Evolutionary conservation across 495 filamentous ascomycete species (phyloP).

Genomic region (Penicillium silybi): DNA sequence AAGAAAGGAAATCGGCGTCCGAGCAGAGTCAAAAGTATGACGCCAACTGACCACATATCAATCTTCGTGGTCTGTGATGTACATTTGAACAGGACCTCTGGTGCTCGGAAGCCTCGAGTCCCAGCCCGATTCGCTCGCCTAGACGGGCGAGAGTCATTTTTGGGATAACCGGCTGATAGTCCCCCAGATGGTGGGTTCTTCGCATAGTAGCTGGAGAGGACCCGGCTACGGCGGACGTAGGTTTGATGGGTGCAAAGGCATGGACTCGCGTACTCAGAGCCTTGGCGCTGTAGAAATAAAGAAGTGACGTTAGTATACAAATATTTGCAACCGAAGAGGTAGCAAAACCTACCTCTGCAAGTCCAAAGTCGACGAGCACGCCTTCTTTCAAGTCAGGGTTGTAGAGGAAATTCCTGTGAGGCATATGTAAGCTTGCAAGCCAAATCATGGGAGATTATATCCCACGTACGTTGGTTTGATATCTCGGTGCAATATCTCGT

Average conservation of each 20-base stretch:
- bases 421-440: slow-evolving; percentile 4
- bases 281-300: slow-evolving; percentile 30
- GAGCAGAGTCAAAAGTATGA: slow-evolving; percentile 88
- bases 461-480: slow-evolving; percentile 84
- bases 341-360: slow-evolving; percentile 62
- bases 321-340: background rate
- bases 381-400: slow-evolving; percentile 75
- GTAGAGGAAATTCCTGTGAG: slow-evolving; percentile 84
- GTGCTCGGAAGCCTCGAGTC: slow-evolving; percentile 93
- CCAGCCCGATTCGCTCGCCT: slow-evolving; percentile 90
- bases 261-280: slow-evolving; percentile 38
- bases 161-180: slow-evolving; percentile 67
- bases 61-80: slow-evolving; percentile 94
- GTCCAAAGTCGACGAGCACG: slow-evolving; percentile 93
- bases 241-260: slow-evolving; percentile 40
- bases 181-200: slow-evolving; percentile 36
- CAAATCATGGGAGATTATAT: background rate
- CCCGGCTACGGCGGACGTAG: slow-evolving; percentile 36
- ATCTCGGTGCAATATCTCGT: slow-evolving; percentile 87
- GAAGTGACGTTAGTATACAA: slow-evolving; percentile 1
- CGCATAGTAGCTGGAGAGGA: slow-evolving; percentile 40
- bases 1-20: slow-evolving; percentile 94
- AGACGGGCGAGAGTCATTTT: slow-evolving; percentile 81
- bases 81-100: slow-evolving; percentile 96
- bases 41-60: slow-evolving; percentile 94